Percentiles rank a stretch among this genome's conserved stretches.
phyloP scores from a whole-genome alignment of 1,284 basidiomycete species.

The Sutorius eximius region DNA sequence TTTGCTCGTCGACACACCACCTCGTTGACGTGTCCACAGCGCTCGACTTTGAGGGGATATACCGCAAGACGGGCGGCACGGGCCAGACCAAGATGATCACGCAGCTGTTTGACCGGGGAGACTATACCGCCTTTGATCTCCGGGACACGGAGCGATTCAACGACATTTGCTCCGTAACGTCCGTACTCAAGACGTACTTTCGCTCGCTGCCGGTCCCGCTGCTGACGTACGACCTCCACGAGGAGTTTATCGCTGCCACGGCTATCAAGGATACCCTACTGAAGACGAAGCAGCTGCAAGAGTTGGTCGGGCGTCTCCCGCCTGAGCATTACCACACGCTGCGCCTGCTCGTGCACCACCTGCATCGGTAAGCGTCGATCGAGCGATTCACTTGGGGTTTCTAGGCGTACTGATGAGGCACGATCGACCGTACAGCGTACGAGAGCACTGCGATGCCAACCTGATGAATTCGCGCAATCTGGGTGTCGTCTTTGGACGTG shows the following conservation, averaged over 20 bases:
- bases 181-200: constrained; percentile 97
- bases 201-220: constrained; percentile 88
- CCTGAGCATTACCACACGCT: constrained; percentile 87
- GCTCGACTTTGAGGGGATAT: constrained; percentile 94
- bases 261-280: constrained; percentile 62
- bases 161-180: constrained; percentile 96
- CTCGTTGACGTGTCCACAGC: constrained; percentile 41
- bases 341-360: constrained; percentile 80
- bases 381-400: neutral
- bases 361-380: constrained; percentile 62
- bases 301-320: constrained; percentile 80
- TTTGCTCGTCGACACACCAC: neutral
- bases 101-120: constrained; percentile 91
- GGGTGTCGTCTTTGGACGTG: constrained; percentile 99
- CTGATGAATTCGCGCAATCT: constrained; percentile 95
- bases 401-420: constrained; percentile 1
- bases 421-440: constrained; percentile 51
- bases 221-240: constrained; percentile 89
- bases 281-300: constrained; percentile 64
- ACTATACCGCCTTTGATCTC: constrained; percentile 87
- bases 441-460: constrained; percentile 71
- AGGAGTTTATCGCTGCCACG: constrained; percentile 81
- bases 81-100: constrained; percentile 92
- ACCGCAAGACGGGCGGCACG: constrained; percentile 95
- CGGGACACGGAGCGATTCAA: constrained; percentile 89